Base-by-base conservation (phyloP, 768 basidiomycete species). In the Auriscalpium orientale region DNA sequence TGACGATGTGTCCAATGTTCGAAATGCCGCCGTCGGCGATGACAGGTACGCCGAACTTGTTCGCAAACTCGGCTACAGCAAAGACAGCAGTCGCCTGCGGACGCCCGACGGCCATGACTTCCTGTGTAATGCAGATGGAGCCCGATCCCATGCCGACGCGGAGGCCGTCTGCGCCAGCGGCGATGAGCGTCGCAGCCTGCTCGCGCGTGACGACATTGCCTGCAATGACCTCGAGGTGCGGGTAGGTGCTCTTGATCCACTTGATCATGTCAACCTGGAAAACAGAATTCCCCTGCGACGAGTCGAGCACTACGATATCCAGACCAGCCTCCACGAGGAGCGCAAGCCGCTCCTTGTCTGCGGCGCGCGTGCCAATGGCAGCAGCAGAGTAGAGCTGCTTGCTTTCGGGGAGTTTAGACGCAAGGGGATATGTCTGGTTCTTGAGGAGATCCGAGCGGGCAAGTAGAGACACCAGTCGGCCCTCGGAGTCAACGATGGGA, bases 41-140 rank as follows among this genome's bases (percentile, higher is more conserved):
- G 64, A 97, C 91, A 2, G 97, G 97, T 0, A 99, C 86, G 33
- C 95, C 97, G 69, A 99, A 98, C 66, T 87, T 84, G 72, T 68
- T 79, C 11, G 95, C 83, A 66, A 99, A 98, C 73, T 99, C 94
- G 28, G 95, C 83, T 12, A 98, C 95, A 45, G 90, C 85, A 67
- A 89, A 90, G n/a, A 98, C 93, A n/a, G 95, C 95, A 0, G 94
- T 94, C 2, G 95, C 97, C 70, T 99, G 97, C 1, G 95, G 97
- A 15, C 97, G 84, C 13, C 97, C 97, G 51, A 98, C 95, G 10
- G 97, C 97, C 91, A 98, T 98, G 65, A 99, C 89, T 68, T 98
- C 97, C 72, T 99, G 97, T 7, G 97, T 99, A 73, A 99, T 99
- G 70, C 97, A 99, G 67, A 99, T 99, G 6, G 92, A 95, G 9